These are phyloP conservation scores for Linum trigynum DNA, from an alignment of 345 rosid species.

Conservation along the genomic window DNA sequence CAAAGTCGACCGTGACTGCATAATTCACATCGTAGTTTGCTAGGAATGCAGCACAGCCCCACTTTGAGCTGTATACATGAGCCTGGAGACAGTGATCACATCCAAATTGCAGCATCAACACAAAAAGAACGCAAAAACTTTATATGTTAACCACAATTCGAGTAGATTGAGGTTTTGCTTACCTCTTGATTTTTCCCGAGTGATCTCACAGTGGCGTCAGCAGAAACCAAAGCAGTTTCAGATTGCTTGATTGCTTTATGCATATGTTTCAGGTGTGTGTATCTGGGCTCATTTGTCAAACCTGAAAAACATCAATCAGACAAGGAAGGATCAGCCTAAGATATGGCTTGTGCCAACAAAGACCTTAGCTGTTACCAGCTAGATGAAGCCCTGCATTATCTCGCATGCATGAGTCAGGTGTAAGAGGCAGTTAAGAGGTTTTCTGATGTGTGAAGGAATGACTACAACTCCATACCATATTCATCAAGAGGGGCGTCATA, in stretches of 20 bases:
- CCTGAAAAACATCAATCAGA: conserved; percentile 17
- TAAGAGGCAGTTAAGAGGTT: background rate
- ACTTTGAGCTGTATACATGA: conserved; percentile 30
- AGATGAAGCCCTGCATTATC: background rate
- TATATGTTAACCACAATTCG: background rate
- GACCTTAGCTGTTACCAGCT: background rate
- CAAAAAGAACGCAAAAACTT: background rate
- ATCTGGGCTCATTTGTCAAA: conserved; percentile 34
- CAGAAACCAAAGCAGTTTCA: conserved; percentile 38
- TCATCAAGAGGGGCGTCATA: conserved; percentile 55
- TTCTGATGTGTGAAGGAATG: background rate
- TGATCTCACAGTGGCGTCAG: conserved; percentile 28
- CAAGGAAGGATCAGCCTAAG: background rate
- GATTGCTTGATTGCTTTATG: conserved; percentile 38
- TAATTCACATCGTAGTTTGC: conserved; percentile 35
- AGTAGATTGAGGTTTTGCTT: background rate
- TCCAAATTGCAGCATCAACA: background rate
- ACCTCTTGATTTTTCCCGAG: conserved; percentile 37
- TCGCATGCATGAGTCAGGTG: background rate
- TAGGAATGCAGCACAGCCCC: conserved; percentile 33
- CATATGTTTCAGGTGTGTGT: conserved; percentile 39
- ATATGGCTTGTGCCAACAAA: background rate
- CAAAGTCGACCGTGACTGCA: conserved; percentile 26
- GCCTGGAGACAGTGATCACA: conserved; percentile 17
- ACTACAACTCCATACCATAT: conserved; percentile 15